These are phyloP conservation scores for Endocalyx cinctus DNA, from an alignment of 2,329 filamentous ascomycete genomes.

Conservation along the genomic window DNA sequence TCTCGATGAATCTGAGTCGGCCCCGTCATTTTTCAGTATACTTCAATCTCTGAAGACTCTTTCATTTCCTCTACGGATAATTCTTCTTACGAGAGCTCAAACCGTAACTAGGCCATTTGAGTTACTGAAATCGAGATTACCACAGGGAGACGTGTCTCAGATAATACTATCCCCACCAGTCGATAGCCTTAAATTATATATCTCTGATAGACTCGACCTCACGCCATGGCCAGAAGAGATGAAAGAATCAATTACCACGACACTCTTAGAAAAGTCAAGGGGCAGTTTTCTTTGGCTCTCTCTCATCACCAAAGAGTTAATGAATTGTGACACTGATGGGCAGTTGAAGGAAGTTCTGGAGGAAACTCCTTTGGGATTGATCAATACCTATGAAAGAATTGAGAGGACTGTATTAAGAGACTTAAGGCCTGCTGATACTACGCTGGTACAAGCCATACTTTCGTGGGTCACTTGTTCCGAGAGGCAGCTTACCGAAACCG, in stretches of 20 bases:
- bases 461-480: conserved; percentile 1
- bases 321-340: neutral
- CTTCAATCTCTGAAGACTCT: neutral
- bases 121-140: neutral
- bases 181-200: neutral
- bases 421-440: neutral
- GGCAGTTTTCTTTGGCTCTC: conserved; percentile 2
- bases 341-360: neutral
- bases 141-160: neutral
- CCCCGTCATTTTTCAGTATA: neutral
- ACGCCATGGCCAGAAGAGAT: neutral
- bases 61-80: neutral
- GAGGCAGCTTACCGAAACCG: neutral
- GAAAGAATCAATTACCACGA: neutral
- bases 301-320: neutral
- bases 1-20: neutral
- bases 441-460: neutral
- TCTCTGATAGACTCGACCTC: neutral
- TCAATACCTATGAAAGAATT: neutral
- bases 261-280: neutral
- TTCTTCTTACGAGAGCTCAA: neutral
- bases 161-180: neutral
- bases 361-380: neutral
- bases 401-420: neutral
- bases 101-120: neutral